phyloP scores from a whole-genome alignment of 1,284 basidiomycete genomes.

The Irpex lacteus region DNA sequence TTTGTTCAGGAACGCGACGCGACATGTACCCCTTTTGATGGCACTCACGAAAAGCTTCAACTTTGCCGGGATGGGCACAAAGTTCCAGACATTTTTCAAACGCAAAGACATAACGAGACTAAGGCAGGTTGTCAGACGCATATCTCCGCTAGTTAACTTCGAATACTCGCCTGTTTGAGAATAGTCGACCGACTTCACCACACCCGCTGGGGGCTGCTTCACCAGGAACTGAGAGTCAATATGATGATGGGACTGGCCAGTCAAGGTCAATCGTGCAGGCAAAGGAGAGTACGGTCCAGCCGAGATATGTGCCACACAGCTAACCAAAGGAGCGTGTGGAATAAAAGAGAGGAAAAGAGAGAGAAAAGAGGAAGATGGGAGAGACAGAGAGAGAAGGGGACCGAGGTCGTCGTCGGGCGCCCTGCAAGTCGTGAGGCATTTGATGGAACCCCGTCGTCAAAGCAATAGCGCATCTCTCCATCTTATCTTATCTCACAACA shows the following conservation, averaged over 20 bases:
- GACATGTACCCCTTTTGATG: neutral
- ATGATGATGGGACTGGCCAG: neutral
- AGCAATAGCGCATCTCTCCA: neutral
- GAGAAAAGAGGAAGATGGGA: slow-evolving; percentile 13
- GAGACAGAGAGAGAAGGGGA: slow-evolving; percentile 26
- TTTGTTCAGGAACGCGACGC: neutral
- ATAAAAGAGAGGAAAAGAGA: slow-evolving; percentile 13
- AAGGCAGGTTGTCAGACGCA: neutral
- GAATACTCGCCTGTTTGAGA: neutral
- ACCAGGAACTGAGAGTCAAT: neutral
- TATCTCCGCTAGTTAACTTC: neutral
- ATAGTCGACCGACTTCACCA: neutral
- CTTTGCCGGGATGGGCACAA: slow-evolving; percentile 40
- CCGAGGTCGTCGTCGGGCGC: slow-evolving; percentile 10
- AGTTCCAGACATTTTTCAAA: slow-evolving; percentile 39
- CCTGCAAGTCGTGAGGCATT: neutral
- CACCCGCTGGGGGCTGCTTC: slow-evolving; percentile 7
- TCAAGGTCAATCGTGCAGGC: slow-evolving; percentile 12
- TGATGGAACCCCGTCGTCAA: slow-evolving; percentile 11
- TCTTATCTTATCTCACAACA: slow-evolving; percentile 3
- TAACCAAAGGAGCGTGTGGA: slow-evolving; percentile 6
- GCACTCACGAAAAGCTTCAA: slow-evolving; percentile 52
- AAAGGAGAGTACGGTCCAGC: slow-evolving; percentile 28
- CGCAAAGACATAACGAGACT: slow-evolving; percentile 34
- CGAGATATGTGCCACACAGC: slow-evolving; percentile 6